Base-by-base conservation (phyloP, 2,329 filamentous ascomycete genomes). In the Pseudogymnoascus sp. region DNA sequence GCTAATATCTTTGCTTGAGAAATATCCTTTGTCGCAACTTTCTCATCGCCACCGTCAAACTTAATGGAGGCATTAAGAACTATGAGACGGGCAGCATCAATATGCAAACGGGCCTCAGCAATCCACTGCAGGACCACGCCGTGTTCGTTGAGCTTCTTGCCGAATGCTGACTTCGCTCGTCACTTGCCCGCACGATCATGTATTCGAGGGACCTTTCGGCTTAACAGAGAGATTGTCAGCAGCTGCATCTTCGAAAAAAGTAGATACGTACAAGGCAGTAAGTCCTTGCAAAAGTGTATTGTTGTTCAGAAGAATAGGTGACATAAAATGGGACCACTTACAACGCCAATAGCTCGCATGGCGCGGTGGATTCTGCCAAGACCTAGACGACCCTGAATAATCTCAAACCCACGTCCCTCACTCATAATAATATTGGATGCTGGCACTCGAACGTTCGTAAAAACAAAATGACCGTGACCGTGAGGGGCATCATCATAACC, bases 361-460 rank as follows among this genome's bases (percentile, higher is more conserved):
- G 91, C 91, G 78, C 97, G 92, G 78, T 97, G 93, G 73, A 97
- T 96, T 59, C 92, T 89, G n/a, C 92, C 93, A 0, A 93, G 92
- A 0, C 92, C 93, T 14, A 97, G 87, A 67, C 93, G 90, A 62
- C 92, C 92, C 74, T 97, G 93, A 72, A 97, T 96, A 72, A 97
- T 95, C 76, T 97, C 92, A 74, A 97, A 97, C 19, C 93, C 92
- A 64, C 90, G 86, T 67, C 92, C 92, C 74, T 94, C 90, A 64
- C 92, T 92, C 1, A 97, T 86, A 4, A 96, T 88, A 71, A 97
- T 87, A 78, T 89, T 92, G 70, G 80, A 77, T 35, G 80, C 84
- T 1, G 92, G 92, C 0, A 97, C 89, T 62, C 92, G 89, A 64
- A 96, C 92, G 73, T 96, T 88, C 62, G 85, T 80, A 78, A 97